Evolutionary conservation across 2,329 filamentous ascomycete genomes (phyloP).

Genomic region (Cordyceps fumosorosea): DNA sequence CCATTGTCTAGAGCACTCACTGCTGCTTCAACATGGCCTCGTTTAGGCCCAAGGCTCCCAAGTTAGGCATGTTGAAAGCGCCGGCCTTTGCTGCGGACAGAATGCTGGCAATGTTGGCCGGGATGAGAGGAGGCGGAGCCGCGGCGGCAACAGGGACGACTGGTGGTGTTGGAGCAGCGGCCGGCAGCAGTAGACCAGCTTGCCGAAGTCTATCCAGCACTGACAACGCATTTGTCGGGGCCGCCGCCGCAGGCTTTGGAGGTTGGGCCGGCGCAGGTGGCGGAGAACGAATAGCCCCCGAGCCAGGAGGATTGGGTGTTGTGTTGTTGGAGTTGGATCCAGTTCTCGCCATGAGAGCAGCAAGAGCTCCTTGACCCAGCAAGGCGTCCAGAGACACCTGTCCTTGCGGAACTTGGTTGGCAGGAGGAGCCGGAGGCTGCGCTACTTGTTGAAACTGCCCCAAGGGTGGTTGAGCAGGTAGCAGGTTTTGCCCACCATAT

Average conservation of each 20-base stretch:
- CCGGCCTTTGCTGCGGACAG: constrained; percentile 26
- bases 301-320: constrained; percentile 35
- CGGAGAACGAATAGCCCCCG: constrained; percentile 43
- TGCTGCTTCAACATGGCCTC: constrained; percentile 63
- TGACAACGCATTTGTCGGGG: constrained; percentile 45
- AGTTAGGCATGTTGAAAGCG: constrained; percentile 15
- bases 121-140: constrained; percentile 25
- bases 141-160: constrained; percentile 19
- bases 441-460: constrained; percentile 25
- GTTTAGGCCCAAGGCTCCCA: constrained; percentile 29
- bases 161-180: constrained; percentile 32
- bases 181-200: constrained; percentile 55
- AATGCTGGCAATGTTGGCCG: constrained; percentile 31
- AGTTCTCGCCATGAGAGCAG: constrained; percentile 51
- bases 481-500: constrained; percentile 18
- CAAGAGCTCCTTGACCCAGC: constrained; percentile 53
- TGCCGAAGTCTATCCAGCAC: constrained; percentile 62
- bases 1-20: constrained; percentile 39
- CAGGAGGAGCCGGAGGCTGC: constrained; percentile 28
- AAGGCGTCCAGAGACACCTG: constrained; percentile 51
- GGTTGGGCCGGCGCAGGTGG: constrained; percentile 24
- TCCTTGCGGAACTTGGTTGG: constrained; percentile 25
- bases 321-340: constrained; percentile 40
- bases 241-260: constrained; percentile 30
- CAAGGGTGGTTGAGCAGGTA: constrained; percentile 20